These are phyloP conservation scores for Paraurostyla sp. DNA, from an alignment of 73 alveolate species.

Conservation along the genomic window DNA sequence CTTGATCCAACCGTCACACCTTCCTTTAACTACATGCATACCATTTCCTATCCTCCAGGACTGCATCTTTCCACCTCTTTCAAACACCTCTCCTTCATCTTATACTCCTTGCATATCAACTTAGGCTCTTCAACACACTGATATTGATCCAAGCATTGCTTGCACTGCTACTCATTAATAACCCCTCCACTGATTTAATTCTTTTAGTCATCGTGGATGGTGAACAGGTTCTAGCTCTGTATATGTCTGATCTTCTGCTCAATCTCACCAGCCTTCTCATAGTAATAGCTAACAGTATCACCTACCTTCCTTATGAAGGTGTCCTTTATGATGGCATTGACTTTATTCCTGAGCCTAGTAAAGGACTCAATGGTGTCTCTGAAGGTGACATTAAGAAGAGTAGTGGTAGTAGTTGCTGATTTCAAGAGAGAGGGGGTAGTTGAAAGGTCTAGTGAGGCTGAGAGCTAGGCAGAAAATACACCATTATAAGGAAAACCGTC, in stretches of 20 bases:
- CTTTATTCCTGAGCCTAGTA: background rate
- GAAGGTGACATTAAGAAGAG: background rate
- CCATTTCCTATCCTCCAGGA: background rate
- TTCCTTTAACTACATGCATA: background rate
- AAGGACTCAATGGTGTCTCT: background rate
- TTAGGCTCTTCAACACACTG: background rate
- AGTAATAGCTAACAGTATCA: background rate
- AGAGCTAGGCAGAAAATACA: background rate
- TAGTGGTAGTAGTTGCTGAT: background rate
- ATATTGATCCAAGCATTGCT: background rate
- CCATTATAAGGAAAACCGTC: constrained; percentile 18
- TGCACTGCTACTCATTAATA: too few relatives aligned
- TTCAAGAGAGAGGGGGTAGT: too few relatives aligned
- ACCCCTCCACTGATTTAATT: too few relatives aligned
- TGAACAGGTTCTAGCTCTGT: too few relatives aligned
- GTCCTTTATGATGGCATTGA: background rate
- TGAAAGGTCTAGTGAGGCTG: background rate
- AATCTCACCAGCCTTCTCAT: background rate
- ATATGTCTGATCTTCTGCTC: too few relatives aligned
- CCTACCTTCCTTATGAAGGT: background rate
- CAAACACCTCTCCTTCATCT: background rate
- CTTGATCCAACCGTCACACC: background rate
- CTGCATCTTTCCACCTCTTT: background rate
- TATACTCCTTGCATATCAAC: constrained; percentile 6
- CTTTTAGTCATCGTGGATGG: too few relatives aligned